phyloP scores from a whole-genome alignment of 192 early-diverging fungal genomes.

The Backusella australiensis region DNA sequence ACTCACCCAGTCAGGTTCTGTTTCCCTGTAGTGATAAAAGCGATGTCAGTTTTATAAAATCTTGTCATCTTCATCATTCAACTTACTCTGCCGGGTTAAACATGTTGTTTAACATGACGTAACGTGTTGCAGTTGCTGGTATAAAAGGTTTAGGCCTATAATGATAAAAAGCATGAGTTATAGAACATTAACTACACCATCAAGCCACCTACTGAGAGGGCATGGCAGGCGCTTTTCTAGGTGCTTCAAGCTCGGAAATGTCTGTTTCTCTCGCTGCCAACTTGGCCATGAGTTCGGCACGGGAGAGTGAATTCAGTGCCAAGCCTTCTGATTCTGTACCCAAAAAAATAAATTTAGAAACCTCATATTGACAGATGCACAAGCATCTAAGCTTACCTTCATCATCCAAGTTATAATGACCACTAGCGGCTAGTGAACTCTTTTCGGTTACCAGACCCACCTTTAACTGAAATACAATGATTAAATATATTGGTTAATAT shows the following conservation, averaged over 20 bases:
- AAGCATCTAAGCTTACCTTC: constrained; percentile 33
- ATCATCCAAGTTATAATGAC: constrained; percentile 44
- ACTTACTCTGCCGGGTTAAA: constrained; percentile 81
- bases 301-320: constrained; percentile 63
- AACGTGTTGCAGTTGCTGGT: constrained; percentile 54
- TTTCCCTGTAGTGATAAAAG: constrained; percentile 55
- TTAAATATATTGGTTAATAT: background rate
- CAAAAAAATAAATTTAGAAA: background rate
- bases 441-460: constrained; percentile 76
- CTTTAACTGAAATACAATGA: constrained; percentile 54
- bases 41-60: background rate
- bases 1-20: constrained; percentile 77
- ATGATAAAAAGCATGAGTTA: constrained; percentile 7
- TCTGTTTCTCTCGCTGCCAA: constrained; percentile 59
- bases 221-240: constrained; percentile 1
- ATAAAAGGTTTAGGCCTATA: constrained; percentile 42
- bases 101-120: constrained; percentile 82
- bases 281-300: constrained; percentile 82
- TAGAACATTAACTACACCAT: background rate
- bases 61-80: background rate
- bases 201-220: constrained; percentile 8
- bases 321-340: constrained; percentile 55
- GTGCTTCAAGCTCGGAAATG: constrained; percentile 38
- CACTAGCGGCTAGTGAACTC: constrained; percentile 29
- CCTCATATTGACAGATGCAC: background rate